Conservation (phyloP, 805 yeast species). For the Crinitomyces ghanaensis region DNA sequence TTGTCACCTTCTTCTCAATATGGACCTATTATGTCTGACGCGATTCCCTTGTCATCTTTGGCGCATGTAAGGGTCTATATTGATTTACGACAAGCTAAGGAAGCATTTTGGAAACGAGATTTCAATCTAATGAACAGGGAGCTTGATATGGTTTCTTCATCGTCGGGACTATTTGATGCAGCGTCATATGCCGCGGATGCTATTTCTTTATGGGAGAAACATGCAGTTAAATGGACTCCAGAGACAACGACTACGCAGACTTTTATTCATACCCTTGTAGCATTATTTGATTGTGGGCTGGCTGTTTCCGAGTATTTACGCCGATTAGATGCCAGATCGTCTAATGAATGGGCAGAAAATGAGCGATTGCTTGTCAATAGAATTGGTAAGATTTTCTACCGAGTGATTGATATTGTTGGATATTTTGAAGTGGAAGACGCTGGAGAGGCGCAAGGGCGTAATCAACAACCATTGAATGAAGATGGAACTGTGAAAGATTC, state of each 20-base stretch:
- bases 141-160: constrained; percentile 12
- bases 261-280: constrained; percentile 26
- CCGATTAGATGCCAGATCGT: constrained; percentile 14
- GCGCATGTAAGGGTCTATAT: constrained; percentile 28
- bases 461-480: constrained; percentile 2
- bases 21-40: constrained; percentile 32
- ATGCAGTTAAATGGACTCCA: constrained; percentile 22
- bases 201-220: constrained; percentile 28
- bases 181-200: constrained; percentile 30
- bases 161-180: constrained; percentile 23
- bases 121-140: constrained; percentile 27
- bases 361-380: constrained; percentile 14
- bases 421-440: constrained; percentile 4
- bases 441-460: too few relatives aligned
- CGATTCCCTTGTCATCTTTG: constrained; percentile 30
- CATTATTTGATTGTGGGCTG: constrained; percentile 28
- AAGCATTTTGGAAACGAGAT: constrained; percentile 30
- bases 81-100: constrained; percentile 29
- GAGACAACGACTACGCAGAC: constrained; percentile 24
- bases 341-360: constrained; percentile 13
- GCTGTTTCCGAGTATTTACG: constrained; percentile 25
- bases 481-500: constrained; percentile 6
- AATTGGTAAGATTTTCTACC: constrained; percentile 14
- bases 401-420: constrained; percentile 19
- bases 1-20: constrained; percentile 30